Evolutionary conservation across 306 rosid species (phyloP).

Genomic region (Mucuna pruriens): DNA sequence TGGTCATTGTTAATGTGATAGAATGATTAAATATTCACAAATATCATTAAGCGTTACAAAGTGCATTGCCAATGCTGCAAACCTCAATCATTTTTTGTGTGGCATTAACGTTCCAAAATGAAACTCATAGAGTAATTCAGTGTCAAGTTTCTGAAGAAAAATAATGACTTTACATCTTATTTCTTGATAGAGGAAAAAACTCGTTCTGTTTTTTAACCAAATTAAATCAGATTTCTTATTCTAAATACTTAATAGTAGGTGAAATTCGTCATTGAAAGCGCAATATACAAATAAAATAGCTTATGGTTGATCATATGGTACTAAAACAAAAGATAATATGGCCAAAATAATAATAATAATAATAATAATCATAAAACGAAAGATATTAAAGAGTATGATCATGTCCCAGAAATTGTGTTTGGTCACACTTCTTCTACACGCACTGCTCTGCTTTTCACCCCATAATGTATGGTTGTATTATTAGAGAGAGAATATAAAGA

Average conservation of each 20-base stretch:
- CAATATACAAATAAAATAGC: background rate
- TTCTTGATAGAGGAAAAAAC: background rate
- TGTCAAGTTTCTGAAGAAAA: background rate
- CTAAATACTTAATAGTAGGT: no score
- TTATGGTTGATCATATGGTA: background rate
- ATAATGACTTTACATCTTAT: background rate
- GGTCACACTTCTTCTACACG: background rate
- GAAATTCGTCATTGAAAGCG: background rate
- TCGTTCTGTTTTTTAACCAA: background rate
- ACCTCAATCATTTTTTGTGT: background rate
- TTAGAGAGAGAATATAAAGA: conserved; percentile 3
- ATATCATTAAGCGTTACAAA: background rate
- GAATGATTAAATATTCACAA: background rate
- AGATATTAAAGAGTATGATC: background rate
- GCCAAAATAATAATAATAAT: background rate
- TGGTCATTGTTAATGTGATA: background rate
- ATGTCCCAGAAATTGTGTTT: background rate
- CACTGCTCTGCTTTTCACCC: background rate
- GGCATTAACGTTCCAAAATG: background rate
- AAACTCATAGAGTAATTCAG: background rate
- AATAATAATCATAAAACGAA: background rate
- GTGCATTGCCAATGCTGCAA: background rate
- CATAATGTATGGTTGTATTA: background rate
- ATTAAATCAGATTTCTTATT: background rate
- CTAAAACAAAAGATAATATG: background rate